phyloP scores from a whole-genome alignment of 495 filamentous ascomycete species.

The Aspergillus campestris region DNA sequence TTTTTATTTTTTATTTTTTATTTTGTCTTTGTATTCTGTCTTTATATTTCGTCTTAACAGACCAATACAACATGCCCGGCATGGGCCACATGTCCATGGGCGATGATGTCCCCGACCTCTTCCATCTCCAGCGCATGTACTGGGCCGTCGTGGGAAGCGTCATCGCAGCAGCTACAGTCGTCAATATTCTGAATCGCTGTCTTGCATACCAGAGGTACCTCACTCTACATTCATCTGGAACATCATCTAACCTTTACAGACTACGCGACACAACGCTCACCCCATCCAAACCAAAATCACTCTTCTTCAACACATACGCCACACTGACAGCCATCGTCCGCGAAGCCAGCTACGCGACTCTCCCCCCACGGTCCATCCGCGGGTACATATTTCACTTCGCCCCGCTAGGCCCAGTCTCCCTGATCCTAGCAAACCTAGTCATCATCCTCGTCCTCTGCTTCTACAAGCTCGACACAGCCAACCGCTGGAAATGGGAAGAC shows the following conservation, averaged over 20 bases:
- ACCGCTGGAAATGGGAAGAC: constrained; percentile 51
- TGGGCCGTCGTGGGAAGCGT: constrained; percentile 52
- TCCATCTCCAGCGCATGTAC: constrained; percentile 46
- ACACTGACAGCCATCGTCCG: constrained; percentile 60
- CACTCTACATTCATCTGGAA: not conserved
- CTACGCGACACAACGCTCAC: constrained; percentile 24
- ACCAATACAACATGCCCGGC: not conserved
- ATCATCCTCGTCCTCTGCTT: constrained; percentile 34
- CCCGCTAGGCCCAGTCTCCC: constrained; percentile 27
- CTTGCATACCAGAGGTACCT: constrained; percentile 42
- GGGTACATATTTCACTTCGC: constrained; percentile 39
- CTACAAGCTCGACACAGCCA: constrained; percentile 29
- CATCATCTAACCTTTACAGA: constrained; percentile 7
- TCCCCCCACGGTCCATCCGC: constrained; percentile 42
- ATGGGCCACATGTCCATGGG: constrained; percentile 41
- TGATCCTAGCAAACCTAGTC: constrained; percentile 33
- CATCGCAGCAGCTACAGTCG: constrained; percentile 42
- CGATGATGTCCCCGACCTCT: constrained; percentile 35
- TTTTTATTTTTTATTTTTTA: not conserved
- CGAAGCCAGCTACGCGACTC: constrained; percentile 57
- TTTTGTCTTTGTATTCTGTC: too few species aligned
- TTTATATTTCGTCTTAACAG: too few species aligned
- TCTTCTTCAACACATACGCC: constrained; percentile 48
- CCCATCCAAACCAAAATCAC: constrained; percentile 58
- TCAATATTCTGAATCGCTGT: constrained; percentile 39